A percentile compares a stretch with the other conserved stretches of the same genome.
Evolutionary conservation across 1,284 basidiomycete species (phyloP).

Genomic region (Ganoderma leucocontextum): DNA sequence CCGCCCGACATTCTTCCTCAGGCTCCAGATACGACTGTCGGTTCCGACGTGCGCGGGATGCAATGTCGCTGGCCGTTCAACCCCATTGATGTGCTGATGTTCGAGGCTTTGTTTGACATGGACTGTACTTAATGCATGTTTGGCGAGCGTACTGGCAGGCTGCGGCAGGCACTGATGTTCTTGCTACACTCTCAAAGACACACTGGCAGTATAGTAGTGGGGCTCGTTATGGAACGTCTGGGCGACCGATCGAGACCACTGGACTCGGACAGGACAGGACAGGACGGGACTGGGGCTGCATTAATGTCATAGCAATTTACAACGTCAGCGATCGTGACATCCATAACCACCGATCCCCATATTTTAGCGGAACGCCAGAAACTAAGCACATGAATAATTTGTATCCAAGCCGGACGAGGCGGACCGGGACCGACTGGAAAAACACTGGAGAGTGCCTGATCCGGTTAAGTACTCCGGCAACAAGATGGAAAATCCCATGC

Average conservation of each 20-base stretch:
- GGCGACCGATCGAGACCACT: neutral
- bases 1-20: neutral
- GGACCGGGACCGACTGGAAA: neutral
- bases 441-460: neutral
- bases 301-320: too few species aligned
- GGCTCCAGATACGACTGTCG: neutral
- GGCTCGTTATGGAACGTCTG: neutral
- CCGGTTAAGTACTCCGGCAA: neutral
- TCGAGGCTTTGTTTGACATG: neutral
- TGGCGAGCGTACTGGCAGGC: too few species aligned
- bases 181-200: neutral
- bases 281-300: too few species aligned
- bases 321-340: neutral
- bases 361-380: neutral
- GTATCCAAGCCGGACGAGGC: neutral
- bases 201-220: too few species aligned
- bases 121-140: too few species aligned
- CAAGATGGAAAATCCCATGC: neutral
- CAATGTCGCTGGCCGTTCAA: neutral
- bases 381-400: neutral
- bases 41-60: neutral
- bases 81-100: neutral
- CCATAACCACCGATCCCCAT: neutral
- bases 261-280: neutral
- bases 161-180: too few species aligned